A percentile compares a stretch with the other conserved stretches of the same genome.
Conservation (phyloP, 164 flowering plant species). For the Stephania japonica region DNA sequence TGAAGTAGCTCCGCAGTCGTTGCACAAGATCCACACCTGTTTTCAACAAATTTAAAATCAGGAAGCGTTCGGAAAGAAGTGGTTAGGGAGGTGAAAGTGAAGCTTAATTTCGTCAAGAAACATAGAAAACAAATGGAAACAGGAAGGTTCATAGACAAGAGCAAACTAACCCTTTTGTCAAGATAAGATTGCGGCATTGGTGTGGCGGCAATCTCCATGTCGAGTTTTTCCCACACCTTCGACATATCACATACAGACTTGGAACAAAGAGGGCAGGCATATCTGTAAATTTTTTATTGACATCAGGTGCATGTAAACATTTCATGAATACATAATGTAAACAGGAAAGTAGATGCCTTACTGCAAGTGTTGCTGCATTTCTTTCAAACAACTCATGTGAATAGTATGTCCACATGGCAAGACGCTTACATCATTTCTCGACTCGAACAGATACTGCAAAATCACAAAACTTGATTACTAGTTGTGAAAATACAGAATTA, state of each 20-base stretch:
- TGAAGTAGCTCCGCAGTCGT: constrained; percentile 65
- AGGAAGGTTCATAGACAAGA: neutral
- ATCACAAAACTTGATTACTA: neutral
- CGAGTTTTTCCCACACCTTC: constrained; percentile 84
- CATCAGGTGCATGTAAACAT: neutral
- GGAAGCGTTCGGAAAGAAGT: neutral
- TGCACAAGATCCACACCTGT: constrained; percentile 83
- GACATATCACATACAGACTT: constrained; percentile 97
- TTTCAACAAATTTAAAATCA: neutral
- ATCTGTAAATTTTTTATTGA: constrained; percentile 32
- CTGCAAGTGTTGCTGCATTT: constrained; percentile 86
- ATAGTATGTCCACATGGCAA: constrained; percentile 93
- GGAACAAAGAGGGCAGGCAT: constrained; percentile 91
- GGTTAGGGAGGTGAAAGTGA: neutral
- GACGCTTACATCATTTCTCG: constrained; percentile 54
- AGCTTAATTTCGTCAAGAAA: neutral
- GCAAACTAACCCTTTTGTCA: constrained; percentile 47
- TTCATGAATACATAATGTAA: neutral
- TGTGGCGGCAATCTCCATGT: constrained; percentile 78
- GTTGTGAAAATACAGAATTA: neutral
- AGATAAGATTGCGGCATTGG: constrained; percentile 83
- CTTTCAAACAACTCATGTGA: constrained; percentile 73
- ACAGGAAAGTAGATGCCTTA: constrained; percentile 34
- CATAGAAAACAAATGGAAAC: constrained; percentile 13
- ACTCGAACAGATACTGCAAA: constrained; percentile 75